Percentiles rank a stretch among this genome's conserved stretches.
Evolutionary conservation across 2,329 filamentous ascomycete genomes (phyloP).

Genomic region (Simplicillium sp.): DNA sequence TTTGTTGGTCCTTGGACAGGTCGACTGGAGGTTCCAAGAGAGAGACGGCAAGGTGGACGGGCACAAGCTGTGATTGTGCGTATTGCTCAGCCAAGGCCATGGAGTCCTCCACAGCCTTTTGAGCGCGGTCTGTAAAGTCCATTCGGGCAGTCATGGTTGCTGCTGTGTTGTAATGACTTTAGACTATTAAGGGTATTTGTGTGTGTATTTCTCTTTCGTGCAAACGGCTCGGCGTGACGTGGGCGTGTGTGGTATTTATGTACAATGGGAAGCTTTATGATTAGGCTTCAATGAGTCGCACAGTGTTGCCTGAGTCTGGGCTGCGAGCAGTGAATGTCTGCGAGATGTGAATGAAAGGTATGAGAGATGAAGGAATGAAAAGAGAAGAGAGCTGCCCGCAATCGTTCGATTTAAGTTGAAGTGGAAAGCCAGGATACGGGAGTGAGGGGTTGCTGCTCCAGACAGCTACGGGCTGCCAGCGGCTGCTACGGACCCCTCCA

Average conservation of each 20-base stretch:
- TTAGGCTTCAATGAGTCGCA: no score
- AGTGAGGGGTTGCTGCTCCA: background rate
- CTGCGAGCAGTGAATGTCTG: no score
- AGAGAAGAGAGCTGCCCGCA: no score
- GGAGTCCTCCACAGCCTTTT: slow-evolving; percentile 82
- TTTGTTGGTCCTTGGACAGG: slow-evolving; percentile 75
- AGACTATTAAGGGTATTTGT: no score
- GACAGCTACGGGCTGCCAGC: slow-evolving; percentile 8
- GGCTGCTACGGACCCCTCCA: slow-evolving; percentile 12
- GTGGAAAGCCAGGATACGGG: no score
- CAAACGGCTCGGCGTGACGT: background rate
- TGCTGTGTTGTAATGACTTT: slow-evolving; percentile 6
- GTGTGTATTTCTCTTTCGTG: no score
- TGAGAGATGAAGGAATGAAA: no score
- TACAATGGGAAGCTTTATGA: no score
- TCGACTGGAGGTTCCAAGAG: slow-evolving; percentile 69
- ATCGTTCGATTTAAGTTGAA: no score
- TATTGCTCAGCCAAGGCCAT: slow-evolving; percentile 84
- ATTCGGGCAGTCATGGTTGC: slow-evolving; percentile 62
- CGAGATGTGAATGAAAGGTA: no score
- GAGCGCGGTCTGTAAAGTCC: slow-evolving; percentile 90
- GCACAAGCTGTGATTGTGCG: slow-evolving; percentile 80
- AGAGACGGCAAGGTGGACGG: slow-evolving; percentile 79
- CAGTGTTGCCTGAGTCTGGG: no score
- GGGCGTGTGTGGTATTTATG: slow-evolving; percentile 2